Evolutionary conservation across 768 basidiomycete genomes (phyloP).

Genomic region (Lactarius sanguifluus): DNA sequence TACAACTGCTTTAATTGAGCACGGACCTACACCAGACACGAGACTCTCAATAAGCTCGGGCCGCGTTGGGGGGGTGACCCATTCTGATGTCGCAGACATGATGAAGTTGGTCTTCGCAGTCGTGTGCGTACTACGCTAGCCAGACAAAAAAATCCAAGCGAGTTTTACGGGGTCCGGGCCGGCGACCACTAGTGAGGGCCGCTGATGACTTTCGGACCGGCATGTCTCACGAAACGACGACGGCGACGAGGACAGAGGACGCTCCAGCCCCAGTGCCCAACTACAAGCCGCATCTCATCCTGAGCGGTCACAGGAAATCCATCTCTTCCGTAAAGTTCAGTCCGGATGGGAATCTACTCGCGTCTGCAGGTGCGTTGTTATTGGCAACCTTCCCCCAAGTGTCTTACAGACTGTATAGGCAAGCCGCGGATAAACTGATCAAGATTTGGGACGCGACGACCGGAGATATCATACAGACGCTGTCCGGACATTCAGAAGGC

Average conservation of each 20-base stretch:
- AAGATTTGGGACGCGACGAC: conserved; percentile 78
- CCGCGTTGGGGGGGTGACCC: conserved; percentile 74
- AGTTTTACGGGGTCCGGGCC: too few relatives aligned
- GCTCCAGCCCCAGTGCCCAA: conserved; percentile 38
- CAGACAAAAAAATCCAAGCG: too few relatives aligned
- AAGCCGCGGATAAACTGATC: conserved; percentile 81
- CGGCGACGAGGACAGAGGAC: neutral
- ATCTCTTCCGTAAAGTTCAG: conserved; percentile 89
- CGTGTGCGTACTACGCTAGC: neutral
- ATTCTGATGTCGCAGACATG: conserved; percentile 58
- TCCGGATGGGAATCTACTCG: conserved; percentile 76
- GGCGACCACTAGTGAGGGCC: too few relatives aligned
- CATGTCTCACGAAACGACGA: conserved; percentile 9
- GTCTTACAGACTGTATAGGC: conserved; percentile 41
- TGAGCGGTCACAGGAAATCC: conserved; percentile 80
- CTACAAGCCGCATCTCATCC: conserved; percentile 58
- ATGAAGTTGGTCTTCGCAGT: conserved; percentile 5
- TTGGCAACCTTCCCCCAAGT: conserved; percentile 14
- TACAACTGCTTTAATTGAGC: neutral
- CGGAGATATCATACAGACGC: conserved; percentile 70
- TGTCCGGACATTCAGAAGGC: conserved; percentile 74
- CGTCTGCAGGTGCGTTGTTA: conserved; percentile 71
- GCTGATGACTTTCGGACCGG: neutral
- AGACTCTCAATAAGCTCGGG: conserved; percentile 88
- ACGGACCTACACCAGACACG: conserved; percentile 85